phyloP scores from a whole-genome alignment of 2,329 filamentous ascomycete genomes.

The Aspergillus melleus region DNA sequence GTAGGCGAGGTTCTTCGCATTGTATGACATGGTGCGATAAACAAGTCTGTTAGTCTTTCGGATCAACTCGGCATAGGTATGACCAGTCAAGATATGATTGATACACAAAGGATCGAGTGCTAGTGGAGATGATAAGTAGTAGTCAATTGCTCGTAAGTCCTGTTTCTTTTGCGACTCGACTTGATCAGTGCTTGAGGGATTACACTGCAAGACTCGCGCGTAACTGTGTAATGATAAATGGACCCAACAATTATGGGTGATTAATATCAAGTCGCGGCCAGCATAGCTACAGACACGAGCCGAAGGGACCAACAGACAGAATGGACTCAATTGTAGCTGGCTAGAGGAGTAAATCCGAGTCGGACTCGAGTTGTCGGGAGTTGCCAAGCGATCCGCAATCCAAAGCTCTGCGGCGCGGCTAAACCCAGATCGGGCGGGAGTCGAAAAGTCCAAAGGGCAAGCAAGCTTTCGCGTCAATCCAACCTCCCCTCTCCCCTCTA shows the following conservation, averaged over 20 bases:
- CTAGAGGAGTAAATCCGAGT: not conserved
- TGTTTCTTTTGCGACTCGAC: not conserved
- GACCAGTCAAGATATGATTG: not conserved
- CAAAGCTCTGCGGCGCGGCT: constrained; percentile 23
- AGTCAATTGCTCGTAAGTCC: not conserved
- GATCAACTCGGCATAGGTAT: not conserved
- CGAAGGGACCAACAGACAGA: not conserved
- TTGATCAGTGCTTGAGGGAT: too few species aligned
- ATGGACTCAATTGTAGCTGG: not conserved
- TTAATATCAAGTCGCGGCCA: not conserved
- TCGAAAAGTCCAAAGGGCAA: constrained; percentile 38
- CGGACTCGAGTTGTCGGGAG: not conserved
- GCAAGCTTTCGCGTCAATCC: constrained; percentile 35
- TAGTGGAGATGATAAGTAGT: not conserved
- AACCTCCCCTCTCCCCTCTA: constrained; percentile 21
- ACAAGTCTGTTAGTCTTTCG: not conserved
- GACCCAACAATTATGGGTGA: not conserved
- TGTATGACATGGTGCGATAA: constrained; percentile 38
- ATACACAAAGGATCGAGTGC: not conserved
- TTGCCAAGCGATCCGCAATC: constrained; percentile 24
- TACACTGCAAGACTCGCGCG: too few species aligned
- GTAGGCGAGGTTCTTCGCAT: constrained; percentile 46
- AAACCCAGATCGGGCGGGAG: constrained; percentile 32
- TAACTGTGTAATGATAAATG: too few species aligned
- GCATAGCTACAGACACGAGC: not conserved